Percentiles rank a stretch among this genome's conserved stretches.
These are phyloP conservation scores for Epicoccum nigrum DNA, from an alignment of 2,329 filamentous ascomycete species.

Conservation along the genomic window DNA sequence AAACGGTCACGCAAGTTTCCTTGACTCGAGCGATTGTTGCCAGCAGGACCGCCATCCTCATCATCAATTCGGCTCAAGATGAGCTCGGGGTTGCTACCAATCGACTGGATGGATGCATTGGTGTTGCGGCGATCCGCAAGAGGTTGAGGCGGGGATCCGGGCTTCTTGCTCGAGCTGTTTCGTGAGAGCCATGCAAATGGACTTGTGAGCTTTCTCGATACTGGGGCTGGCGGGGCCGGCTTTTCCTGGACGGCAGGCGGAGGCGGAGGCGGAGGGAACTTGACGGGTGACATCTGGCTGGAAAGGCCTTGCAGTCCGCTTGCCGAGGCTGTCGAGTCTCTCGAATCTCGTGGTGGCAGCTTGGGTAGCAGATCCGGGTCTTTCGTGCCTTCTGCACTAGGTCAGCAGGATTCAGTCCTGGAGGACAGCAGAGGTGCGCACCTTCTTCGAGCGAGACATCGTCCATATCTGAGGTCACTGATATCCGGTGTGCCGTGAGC, in stretches of 20 bases:
- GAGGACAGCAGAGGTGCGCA: constrained; percentile 48
- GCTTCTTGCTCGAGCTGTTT: constrained; percentile 61
- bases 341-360: constrained; percentile 59
- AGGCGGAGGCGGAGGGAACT: constrained; percentile 48
- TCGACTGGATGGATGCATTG: constrained; percentile 76
- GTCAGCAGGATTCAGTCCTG: constrained; percentile 23
- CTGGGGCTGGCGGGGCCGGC: constrained; percentile 33
- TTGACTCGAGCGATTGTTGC: constrained; percentile 45
- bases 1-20: constrained; percentile 55
- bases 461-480: constrained; percentile 62
- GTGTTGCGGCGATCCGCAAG: constrained; percentile 70
- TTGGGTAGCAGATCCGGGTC: constrained; percentile 52
- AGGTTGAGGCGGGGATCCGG: constrained; percentile 63
- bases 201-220: constrained; percentile 76
- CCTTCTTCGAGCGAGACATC: constrained; percentile 69
- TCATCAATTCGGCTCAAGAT: constrained; percentile 79
- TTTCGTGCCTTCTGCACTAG: constrained; percentile 35
- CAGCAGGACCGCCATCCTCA: constrained; percentile 36
- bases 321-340: constrained; percentile 48
- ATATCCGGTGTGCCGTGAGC: constrained; percentile 60
- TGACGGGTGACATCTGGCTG: constrained; percentile 71
- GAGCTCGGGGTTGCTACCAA: constrained; percentile 81
- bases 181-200: constrained; percentile 46
- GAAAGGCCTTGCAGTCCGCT: constrained; percentile 69
- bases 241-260: constrained; percentile 40